A percentile compares a stretch with the other conserved stretches of the same genome.
Evolutionary conservation across 768 basidiomycete species (phyloP).

Genomic region (Lentinus tigrinus): DNA sequence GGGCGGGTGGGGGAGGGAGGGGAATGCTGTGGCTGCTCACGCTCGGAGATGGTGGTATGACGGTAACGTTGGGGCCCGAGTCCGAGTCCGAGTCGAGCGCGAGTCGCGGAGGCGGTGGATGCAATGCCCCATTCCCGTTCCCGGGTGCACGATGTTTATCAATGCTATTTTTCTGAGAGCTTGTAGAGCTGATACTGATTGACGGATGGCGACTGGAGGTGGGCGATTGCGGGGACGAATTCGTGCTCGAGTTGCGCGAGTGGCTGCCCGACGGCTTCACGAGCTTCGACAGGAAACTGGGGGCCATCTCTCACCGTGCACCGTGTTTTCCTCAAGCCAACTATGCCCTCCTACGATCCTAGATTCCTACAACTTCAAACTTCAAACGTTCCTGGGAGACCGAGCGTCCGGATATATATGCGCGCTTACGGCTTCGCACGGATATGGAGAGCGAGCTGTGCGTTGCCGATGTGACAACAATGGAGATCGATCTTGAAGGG

Average conservation of each 20-base stretch:
- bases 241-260: slow-evolving; percentile 16
- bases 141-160: slow-evolving; percentile 2
- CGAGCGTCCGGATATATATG: background rate
- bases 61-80: slow-evolving; percentile 30
- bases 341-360: background rate
- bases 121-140: background rate
- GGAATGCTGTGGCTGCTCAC: slow-evolving; percentile 17
- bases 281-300: slow-evolving; percentile 30
- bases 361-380: too few relatives aligned
- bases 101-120: background rate
- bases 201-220: slow-evolving; percentile 17
- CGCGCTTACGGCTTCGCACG: background rate
- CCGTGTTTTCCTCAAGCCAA: background rate
- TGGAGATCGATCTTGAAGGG: background rate
- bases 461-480: slow-evolving; percentile 12
- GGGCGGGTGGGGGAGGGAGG: slow-evolving; percentile 1
- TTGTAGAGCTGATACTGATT: slow-evolving; percentile 10
- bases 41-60: slow-evolving; percentile 34
- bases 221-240: slow-evolving; percentile 18
- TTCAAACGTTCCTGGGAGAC: background rate
- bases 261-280: slow-evolving; percentile 21
- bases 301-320: slow-evolving; percentile 19
- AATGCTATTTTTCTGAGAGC: background rate
- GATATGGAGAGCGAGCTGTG: background rate
- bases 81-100: slow-evolving; percentile 10